Percentiles rank a stretch among this genome's conserved stretches.
phyloP scores from a whole-genome alignment of 768 basidiomycete genomes.

The Suillus clintonianus region DNA sequence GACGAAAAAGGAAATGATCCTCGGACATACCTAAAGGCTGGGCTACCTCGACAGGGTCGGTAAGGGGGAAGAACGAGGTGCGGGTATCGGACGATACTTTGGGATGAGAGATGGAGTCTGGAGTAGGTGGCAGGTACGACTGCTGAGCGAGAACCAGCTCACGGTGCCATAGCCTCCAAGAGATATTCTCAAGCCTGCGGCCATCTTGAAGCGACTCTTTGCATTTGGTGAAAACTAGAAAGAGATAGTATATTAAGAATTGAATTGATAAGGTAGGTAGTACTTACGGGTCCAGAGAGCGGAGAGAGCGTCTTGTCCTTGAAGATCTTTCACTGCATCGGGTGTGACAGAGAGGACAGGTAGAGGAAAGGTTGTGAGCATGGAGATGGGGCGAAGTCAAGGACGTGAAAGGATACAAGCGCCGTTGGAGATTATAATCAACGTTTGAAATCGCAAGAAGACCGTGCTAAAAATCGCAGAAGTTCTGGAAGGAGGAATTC shows the following conservation, averaged over 20 bases:
- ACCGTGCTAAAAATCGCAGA: slow-evolving; percentile 12
- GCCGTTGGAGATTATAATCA: slow-evolving; percentile 21
- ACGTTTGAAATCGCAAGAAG: slow-evolving; percentile 17
- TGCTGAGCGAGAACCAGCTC: slow-evolving; percentile 47
- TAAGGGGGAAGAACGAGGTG: slow-evolving; percentile 29
- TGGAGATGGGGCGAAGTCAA: slow-evolving; percentile 23
- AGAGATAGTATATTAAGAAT: slow-evolving; percentile 10
- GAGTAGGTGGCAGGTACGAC: slow-evolving; percentile 28
- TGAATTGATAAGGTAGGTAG: slow-evolving; percentile 5
- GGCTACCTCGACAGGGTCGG: slow-evolving; percentile 13
- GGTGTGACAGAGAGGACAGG: slow-evolving; percentile 68
- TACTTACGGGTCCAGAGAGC: slow-evolving; percentile 67
- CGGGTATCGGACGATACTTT: slow-evolving; percentile 21
- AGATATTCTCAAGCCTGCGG: slow-evolving; percentile 81
- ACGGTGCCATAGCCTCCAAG: slow-evolving; percentile 83
- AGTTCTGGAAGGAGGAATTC: slow-evolving; percentile 12
- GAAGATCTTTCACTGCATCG: slow-evolving; percentile 67
- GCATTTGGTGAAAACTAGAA: slow-evolving; percentile 80
- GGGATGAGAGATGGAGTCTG: slow-evolving; percentile 25
- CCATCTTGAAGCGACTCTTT: slow-evolving; percentile 80
- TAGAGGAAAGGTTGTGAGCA: slow-evolving; percentile 55
- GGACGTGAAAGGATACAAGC: slow-evolving; percentile 13
- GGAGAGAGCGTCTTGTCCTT: slow-evolving; percentile 66
- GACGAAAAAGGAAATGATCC: slow-evolving; percentile 11
- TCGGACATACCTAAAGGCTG: slow-evolving; percentile 18